Evolutionary conservation across 148 eudicot genomes (phyloP), one percentile per base, ranked within the genome.

Genomic region (Talinum fruticosum): DNA sequence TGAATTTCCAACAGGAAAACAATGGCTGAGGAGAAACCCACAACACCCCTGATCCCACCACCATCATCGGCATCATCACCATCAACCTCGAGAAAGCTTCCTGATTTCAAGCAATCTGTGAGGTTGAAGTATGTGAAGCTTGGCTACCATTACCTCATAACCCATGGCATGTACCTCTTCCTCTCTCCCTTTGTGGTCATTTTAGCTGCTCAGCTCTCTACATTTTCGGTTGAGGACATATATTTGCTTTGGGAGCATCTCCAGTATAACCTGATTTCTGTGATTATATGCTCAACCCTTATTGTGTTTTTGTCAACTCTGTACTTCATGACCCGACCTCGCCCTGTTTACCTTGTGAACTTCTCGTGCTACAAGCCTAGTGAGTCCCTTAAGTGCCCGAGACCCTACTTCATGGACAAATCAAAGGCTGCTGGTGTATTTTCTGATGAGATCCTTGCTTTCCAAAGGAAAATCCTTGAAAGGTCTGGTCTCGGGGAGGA

Each of bases 401-500:
- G 71, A 36, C 65, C 69, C 7, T 44, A 15, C 6, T 69, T 53
- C 44, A 34, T 69, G 44, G 34, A 69, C 16, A 18, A 24, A 23
- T 51, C 73, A 32, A 6, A 16, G 3, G 45, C 34, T 0, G n/a
- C 28, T 26, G 74, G 74, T 23, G 54, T 41, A n/a, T 69, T 77
- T 47, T 66, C 79, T 0, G 66, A 69, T 10, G 74, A 69, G 26
- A 69, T 62, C 74, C 24, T 77, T 3, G 74, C 51, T 7, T 77
- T 77, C 51, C 79, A 77, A 53, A n/a, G 59, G 66, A 77, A 77
- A 14, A 61, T 77, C 16, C 66, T 77, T 1, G 79, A 77, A 14
- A 77, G 59, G 28, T 68, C 79, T 10, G 79, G 73, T 36, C 66
- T 77, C 5, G 79, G 79, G 23, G 79, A 77, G 23, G 74, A 77